Evolutionary conservation across 768 basidiomycete species (phyloP), one percentile per base, ranked within the genome.

Genomic region (Lentinus brumalis): DNA sequence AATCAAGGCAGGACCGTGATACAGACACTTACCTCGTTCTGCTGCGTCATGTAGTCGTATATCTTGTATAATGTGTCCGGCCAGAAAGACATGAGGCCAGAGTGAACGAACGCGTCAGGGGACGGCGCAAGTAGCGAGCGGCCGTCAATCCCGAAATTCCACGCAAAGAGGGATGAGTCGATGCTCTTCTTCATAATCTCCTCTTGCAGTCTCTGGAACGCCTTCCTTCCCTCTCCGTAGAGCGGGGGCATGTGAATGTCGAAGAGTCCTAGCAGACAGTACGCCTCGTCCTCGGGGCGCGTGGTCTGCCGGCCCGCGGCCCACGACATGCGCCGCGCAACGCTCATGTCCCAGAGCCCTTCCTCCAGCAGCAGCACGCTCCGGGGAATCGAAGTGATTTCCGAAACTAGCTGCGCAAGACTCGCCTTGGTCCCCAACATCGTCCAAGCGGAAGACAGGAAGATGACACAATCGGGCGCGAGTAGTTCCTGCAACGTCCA

Each of bases 221-320:
- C 60, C 14, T 16, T 16, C 31, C 60, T 30, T 1, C 60, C 60
- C 42, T 61, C 60, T 0, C 60, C 60, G 15, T 61, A 61, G 18
- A 61, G 21, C 3, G 50, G 50, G 3, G 60, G 60, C 47, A 61
- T 54, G 31, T 30, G 49, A 30, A 60, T 35, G 1, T 35, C 53
- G 41, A 60, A 60, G 47, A 60, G 38, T 2, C 59, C 59, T n/a
- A 61, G 29, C 12, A 61, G 41, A 11, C 38, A 61, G 47, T 61
- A 61, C 14, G 60, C 60, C 39, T 61, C 54, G 42, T 61, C 60
- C 47, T 61, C 60, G 1, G 51, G 31, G 18, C 60, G 53, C 18
- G 54, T 61, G 18, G 60, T 61, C 15, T 29, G 12, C 6, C 60
- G 60, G 2, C 41, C 14, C 4, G 60, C 39, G 2, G 60, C 60